Base-by-base conservation (phyloP, 495 filamentous ascomycete genomes). In the Penicillium steckii region DNA sequence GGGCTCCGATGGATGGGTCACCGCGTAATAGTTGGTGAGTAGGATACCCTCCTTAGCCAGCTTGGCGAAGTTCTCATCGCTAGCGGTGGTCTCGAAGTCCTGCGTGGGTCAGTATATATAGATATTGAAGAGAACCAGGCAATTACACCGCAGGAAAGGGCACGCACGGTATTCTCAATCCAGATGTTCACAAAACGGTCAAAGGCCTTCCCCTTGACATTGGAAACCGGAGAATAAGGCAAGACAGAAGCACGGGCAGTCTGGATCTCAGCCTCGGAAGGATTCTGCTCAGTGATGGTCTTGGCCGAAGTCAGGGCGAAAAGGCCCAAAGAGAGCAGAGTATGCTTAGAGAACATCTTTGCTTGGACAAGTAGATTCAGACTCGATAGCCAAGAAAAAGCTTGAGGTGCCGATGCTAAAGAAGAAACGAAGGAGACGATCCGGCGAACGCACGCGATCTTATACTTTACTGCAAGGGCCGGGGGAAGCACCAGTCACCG, bases 1-100 rank as follows among this genome's bases (percentile, higher is more conserved):
- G 4, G 85, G 85, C 67, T 89, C 73, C 12, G 84, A 87, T 6
- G 85, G 85, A 55, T 88, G 85, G 23, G 85, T 85, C 35, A 80
- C 53, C 8, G 74, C 81, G 46, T 71, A 82, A 72, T 81, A 86
- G 72, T 88, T 87, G 53, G 77, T 80, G 27, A 90, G 69, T 2
- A 73, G 73, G 32, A 90, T 85, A 37, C 86, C 86, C 60, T 83
- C 76, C 35, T 65, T 73, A 26, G 84, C 82, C 25, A 89, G 65
- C 66, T 71, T 86, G 24, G 64, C 48, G 40, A 84, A 70, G 56
- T 79, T 78, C 27, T 73, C 63, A 55, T 86, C 81, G 10, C 57
- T 46, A 8, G 61, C 67, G 35, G 80, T 75, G 56, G 78, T 76
- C 22, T 68, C 67, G 46, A 72, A 87, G 65, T 86, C 81, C 82